Conservation (phyloP, 768 basidiomycete species). For the Russula sp. region DNA sequence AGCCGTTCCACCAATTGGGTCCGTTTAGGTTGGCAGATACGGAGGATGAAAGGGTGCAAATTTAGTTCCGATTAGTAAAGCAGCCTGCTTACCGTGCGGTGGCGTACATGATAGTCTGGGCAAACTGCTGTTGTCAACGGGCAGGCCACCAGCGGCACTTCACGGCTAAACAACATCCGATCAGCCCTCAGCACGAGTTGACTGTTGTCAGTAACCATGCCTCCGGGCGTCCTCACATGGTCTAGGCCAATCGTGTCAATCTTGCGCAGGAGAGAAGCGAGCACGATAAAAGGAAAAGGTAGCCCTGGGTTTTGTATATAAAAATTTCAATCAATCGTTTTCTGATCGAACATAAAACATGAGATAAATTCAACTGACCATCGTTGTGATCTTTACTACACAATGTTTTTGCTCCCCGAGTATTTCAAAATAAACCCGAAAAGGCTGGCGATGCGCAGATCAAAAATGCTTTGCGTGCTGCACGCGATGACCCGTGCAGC, state of each 20-base stretch:
- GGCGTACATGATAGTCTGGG: conserved; percentile 11
- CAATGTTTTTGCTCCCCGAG: neutral
- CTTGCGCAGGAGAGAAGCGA: conserved; percentile 4
- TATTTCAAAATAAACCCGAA: conserved; percentile 1
- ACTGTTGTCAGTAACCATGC: conserved; percentile 11
- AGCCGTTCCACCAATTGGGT: conserved; percentile 1
- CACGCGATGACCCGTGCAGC: neutral
- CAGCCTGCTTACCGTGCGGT: conserved; percentile 19
- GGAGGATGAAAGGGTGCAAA: neutral
- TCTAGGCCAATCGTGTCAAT: conserved; percentile 7
- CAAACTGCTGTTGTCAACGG: conserved; percentile 15
- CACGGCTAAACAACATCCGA: conserved; percentile 20
- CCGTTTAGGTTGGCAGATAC: conserved; percentile 9
- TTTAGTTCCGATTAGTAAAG: conserved; percentile 20
- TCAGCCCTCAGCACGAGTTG: conserved; percentile 20
- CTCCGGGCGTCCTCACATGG: neutral
- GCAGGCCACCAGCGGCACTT: conserved; percentile 12
- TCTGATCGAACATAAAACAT: conserved; percentile 35
- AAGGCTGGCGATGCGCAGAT: neutral
- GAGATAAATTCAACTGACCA: neutral
- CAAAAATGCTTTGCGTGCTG: neutral
- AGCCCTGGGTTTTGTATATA: neutral
- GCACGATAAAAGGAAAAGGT: conserved; percentile 5
- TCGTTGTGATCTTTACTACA: neutral
- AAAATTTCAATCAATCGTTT: conserved; percentile 40